Conservation (phyloP, 2,329 filamentous ascomycete genomes). For the Verticillium zaregamsianum region DNA sequence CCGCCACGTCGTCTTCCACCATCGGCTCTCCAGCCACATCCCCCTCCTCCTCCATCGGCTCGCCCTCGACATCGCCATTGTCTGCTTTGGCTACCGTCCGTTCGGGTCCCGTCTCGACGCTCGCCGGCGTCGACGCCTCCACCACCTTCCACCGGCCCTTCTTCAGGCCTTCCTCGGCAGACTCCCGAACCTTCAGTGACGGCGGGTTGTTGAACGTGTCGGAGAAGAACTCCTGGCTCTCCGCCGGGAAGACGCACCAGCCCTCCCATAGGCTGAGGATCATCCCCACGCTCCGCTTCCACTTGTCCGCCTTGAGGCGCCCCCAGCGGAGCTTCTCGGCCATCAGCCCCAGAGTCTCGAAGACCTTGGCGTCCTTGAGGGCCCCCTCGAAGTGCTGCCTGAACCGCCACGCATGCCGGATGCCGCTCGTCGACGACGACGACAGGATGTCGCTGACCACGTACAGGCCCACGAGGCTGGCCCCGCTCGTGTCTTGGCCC, state of each 20-base stretch:
- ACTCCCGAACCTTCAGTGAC: slow-evolving; percentile 24
- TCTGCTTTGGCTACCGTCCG: slow-evolving; percentile 30
- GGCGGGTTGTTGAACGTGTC: slow-evolving; percentile 69
- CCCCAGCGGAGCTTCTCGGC: slow-evolving; percentile 75
- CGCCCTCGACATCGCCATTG: slow-evolving; percentile 34
- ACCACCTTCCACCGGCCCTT: slow-evolving; percentile 48
- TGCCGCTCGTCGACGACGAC: slow-evolving; percentile 69
- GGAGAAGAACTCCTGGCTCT: slow-evolving; percentile 68
- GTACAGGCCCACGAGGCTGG: slow-evolving; percentile 78
- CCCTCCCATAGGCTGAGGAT: slow-evolving; percentile 69
- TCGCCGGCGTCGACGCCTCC: slow-evolving; percentile 26
- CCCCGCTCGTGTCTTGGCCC: slow-evolving; percentile 59
- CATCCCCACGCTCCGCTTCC: slow-evolving; percentile 70
- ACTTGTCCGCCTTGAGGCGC: slow-evolving; percentile 75
- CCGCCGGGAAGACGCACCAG: slow-evolving; percentile 69
- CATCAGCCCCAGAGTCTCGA: slow-evolving; percentile 70
- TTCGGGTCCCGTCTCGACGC: not conserved
- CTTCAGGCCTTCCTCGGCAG: slow-evolving; percentile 25
- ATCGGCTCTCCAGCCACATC: slow-evolving; percentile 41
- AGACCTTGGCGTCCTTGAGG: slow-evolving; percentile 63
- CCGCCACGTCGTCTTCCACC: slow-evolving; percentile 33
- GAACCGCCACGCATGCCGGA: slow-evolving; percentile 84
- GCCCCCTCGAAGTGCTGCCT: slow-evolving; percentile 73
- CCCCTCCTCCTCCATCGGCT: slow-evolving; percentile 39
- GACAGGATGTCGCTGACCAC: slow-evolving; percentile 74